Evolutionary conservation across 2,329 filamentous ascomycete genomes (phyloP).

Genomic region (Leptodontidium sp.): DNA sequence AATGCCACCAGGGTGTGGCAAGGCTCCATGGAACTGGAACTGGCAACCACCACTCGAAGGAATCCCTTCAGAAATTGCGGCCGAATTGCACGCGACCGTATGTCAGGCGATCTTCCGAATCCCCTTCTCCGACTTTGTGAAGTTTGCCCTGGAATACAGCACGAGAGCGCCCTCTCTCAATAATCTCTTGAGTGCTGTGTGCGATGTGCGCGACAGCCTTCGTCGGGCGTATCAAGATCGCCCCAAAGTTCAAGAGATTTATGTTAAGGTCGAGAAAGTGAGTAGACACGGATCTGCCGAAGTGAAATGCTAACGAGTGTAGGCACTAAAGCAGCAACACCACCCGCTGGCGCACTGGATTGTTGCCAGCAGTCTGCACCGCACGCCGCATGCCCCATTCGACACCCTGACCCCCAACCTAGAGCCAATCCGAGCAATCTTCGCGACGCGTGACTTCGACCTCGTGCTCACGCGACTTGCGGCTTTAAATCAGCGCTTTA

Average conservation of each 20-base stretch:
- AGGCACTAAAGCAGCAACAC: too few relatives aligned
- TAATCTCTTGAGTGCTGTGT: conserved; percentile 28
- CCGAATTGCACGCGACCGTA: conserved; percentile 30
- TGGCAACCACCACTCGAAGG: conserved; percentile 29
- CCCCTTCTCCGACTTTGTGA: conserved; percentile 33
- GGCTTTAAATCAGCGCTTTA: too few relatives aligned
- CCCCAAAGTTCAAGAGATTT: conserved; percentile 21
- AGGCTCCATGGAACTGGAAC: conserved; percentile 29
- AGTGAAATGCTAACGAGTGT: too few relatives aligned
- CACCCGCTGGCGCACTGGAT: too few relatives aligned
- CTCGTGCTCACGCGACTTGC: not conserved
- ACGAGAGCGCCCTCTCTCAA: conserved; percentile 24
- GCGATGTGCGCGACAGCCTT: conserved; percentile 28
- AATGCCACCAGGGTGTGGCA: conserved; percentile 25
- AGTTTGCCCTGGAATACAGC: conserved; percentile 31
- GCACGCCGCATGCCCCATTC: conserved; percentile 14
- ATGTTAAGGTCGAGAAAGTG: too few relatives aligned
- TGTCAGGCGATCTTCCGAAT: conserved; percentile 31
- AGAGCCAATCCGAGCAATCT: conserved; percentile 23
- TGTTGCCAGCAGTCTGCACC: conserved; percentile 32
- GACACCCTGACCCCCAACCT: conserved; percentile 27
- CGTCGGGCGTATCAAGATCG: conserved; percentile 22
- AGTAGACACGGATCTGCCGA: too few relatives aligned
- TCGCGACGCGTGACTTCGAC: conserved; percentile 49
- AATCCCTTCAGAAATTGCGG: conserved; percentile 30